Evolutionary conservation across 805 yeast species (phyloP).

Genomic region (Pichia ethanolica): DNA sequence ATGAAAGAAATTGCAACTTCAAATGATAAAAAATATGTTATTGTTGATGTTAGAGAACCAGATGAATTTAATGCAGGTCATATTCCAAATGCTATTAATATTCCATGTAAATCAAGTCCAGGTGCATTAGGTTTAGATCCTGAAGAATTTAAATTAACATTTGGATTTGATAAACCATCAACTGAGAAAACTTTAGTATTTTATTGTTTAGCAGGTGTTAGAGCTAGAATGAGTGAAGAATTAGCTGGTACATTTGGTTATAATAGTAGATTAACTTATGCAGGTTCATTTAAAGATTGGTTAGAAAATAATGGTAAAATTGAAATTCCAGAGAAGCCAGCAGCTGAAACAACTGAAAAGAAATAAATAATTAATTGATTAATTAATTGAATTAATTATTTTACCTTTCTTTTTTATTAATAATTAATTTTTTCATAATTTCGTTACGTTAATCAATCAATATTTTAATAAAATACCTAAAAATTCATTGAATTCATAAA

Average conservation of each 20-base stretch:
- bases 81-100: constrained; percentile 78
- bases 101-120: constrained; percentile 86
- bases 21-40: constrained; percentile 38
- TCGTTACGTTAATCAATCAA: too few species aligned
- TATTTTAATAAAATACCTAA: too few species aligned
- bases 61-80: constrained; percentile 62
- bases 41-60: constrained; percentile 93
- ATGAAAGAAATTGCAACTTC: constrained; percentile 39
- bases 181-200: constrained; percentile 68
- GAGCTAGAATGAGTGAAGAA: constrained; percentile 87
- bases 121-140: constrained; percentile 78
- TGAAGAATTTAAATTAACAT: constrained; percentile 73
- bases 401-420: too few species aligned
- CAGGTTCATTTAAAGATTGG: constrained; percentile 90
- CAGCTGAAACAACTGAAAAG: too few species aligned
- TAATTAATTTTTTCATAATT: too few species aligned
- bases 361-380: too few species aligned
- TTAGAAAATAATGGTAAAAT: constrained; percentile 33
- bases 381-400: too few species aligned
- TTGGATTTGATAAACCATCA: constrained; percentile 77
- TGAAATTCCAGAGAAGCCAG: constrained; percentile 6
- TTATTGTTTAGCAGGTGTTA: constrained; percentile 88
- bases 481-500: too few species aligned
- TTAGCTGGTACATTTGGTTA: constrained; percentile 89
- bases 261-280: constrained; percentile 72